Base-by-base conservation (phyloP, 345 rosid species). In the Pseudoturritis turrita region DNA sequence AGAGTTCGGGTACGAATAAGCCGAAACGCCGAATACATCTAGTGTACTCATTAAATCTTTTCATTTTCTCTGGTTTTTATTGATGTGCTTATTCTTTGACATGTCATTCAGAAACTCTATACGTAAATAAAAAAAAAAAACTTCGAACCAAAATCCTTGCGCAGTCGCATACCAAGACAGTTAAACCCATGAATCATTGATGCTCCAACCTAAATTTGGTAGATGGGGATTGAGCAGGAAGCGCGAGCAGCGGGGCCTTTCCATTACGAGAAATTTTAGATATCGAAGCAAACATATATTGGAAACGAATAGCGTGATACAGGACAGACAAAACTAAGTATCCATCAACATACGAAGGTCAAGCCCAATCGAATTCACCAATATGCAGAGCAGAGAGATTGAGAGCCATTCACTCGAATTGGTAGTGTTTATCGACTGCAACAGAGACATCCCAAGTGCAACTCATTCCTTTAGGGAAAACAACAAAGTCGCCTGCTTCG, bases 391-490 rank as follows among this genome's bases (percentile, higher is more conserved):
- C 18, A 51, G 28, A 51, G 36, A 61, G 35, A 26, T 3, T 46
- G n/a, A 37, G 51, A 65, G n/a, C 3, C 43, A 15, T 33, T 77
- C 56, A 89, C 46, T 87, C 93, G 9, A 90, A 93, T 15, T 86
- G 86, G 47, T 88, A 93, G 77, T 93, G 97, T 71, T 93, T 93
- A 74, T 93, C 96, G 41, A 93, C 96, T 28, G 86, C 92, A 12
- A 75, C 88, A 0, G 91, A 84, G 45, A 93, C 97, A 75, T 90
- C 97, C 98, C 98, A 90, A 80, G 89, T 90, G 85, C 97, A 90
- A 72, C 86, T 86, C 97, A 93, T 86, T 60, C 98, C 98, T 78
- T 90, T 87, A 0, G 96, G 94, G 75, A 90, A 90, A 69, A 74
- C 88, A 63, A 85, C 97, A 72, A 93, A 85, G 64, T 93, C 97